phyloP scores from a whole-genome alignment of 768 basidiomycete genomes.

The Tylopilus plumbeoviolaceoides region DNA sequence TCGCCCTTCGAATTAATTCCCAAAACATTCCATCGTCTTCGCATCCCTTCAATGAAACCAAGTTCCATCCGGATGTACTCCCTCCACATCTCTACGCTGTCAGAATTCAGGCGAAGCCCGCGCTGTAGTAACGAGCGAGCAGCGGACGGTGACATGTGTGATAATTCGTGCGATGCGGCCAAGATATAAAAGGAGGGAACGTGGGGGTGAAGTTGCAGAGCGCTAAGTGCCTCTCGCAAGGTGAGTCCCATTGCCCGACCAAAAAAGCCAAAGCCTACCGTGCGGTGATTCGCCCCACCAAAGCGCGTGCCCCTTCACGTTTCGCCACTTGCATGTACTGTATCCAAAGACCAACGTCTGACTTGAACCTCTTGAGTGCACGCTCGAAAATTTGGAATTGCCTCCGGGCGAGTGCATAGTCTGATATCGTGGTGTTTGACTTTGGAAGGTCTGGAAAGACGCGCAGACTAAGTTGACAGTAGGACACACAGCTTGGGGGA shows the following conservation, averaged over 20 bases:
- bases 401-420: slow-evolving; percentile 79
- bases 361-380: slow-evolving; percentile 83
- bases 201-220: slow-evolving; percentile 83
- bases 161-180: slow-evolving; percentile 79
- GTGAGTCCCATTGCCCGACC: slow-evolving; percentile 4
- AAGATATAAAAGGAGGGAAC: slow-evolving; percentile 76
- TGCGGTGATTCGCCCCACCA: slow-evolving; percentile 80
- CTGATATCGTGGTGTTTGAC: slow-evolving; percentile 60
- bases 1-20: slow-evolving; percentile 45
- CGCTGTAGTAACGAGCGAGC: slow-evolving; percentile 83
- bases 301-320: slow-evolving; percentile 68
- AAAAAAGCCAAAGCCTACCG: slow-evolving; percentile 44
- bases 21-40: slow-evolving; percentile 75
- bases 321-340: slow-evolving; percentile 86
- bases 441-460: slow-evolving; percentile 28
- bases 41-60: slow-evolving; percentile 74
- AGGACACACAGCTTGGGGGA: slow-evolving; percentile 1
- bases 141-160: slow-evolving; percentile 66
- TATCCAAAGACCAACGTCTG: slow-evolving; percentile 82
- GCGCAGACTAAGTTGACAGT: background rate
- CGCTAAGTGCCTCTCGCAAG: slow-evolving; percentile 41
- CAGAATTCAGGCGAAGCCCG: slow-evolving; percentile 73
- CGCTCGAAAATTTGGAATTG: slow-evolving; percentile 91
- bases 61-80: slow-evolving; percentile 92
- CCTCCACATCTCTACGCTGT: slow-evolving; percentile 75